These are phyloP conservation scores for Cutaneotrichosporon arboriforme DNA, from an alignment of 1,284 basidiomycete genomes.

Conservation along the genomic window DNA sequence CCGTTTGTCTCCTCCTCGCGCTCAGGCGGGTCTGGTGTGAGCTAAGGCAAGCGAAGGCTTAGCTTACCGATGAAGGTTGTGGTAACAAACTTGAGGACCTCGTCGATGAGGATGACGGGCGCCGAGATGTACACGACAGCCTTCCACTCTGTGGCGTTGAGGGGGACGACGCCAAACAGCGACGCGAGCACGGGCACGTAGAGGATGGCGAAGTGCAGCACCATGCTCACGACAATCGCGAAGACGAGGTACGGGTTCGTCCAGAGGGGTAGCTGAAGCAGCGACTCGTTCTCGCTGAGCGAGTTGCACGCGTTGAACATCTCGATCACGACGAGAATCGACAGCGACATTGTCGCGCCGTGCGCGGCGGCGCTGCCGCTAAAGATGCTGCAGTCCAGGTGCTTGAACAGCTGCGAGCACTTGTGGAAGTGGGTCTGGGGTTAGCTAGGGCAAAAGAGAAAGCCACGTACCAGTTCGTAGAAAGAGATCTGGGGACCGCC, in stretches of 20 bases:
- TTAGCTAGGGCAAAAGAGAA: neutral
- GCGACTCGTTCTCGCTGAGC: conserved; percentile 92
- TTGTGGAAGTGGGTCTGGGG: conserved; percentile 86
- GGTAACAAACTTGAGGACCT: conserved; percentile 67
- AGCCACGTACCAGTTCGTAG: conserved; percentile 72
- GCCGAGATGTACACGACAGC: conserved; percentile 85
- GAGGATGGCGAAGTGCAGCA: conserved; percentile 84
- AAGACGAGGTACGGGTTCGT: conserved; percentile 85
- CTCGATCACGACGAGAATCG: conserved; percentile 66
- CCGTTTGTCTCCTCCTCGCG: neutral
- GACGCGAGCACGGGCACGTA: conserved; percentile 90
- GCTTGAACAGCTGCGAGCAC: conserved; percentile 72
- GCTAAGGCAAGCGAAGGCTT: neutral
- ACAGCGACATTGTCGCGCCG: conserved; percentile 94
- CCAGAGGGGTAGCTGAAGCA: conserved; percentile 84
- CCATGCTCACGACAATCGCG: conserved; percentile 84
- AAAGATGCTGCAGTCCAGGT: conserved; percentile 93
- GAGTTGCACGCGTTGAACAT: conserved; percentile 99
- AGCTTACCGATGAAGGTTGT: conserved; percentile 12
- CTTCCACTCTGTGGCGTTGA: conserved; percentile 90
- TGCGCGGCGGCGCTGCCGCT: conserved; percentile 71
- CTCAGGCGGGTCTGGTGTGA: conserved; percentile 6
- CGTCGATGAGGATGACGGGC: conserved; percentile 86
- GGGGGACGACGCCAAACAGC: conserved; percentile 85
- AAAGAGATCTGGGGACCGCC: conserved; percentile 90